phyloP scores from a whole-genome alignment of 179 eudicot genomes.

The Beta corolliflora region DNA sequence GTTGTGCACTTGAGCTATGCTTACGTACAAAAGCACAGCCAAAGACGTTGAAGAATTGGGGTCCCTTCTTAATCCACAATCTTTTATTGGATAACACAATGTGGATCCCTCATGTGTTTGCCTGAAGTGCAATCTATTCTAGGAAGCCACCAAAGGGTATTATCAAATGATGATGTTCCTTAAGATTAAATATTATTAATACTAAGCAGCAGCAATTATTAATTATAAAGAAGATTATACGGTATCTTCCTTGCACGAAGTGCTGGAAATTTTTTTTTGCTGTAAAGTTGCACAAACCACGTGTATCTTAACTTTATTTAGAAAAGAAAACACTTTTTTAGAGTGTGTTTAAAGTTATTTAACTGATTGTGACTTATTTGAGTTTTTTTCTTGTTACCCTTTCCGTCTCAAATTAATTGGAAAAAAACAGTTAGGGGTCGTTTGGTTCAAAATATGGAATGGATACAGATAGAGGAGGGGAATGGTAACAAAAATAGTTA shows the following conservation, averaged over 20 bases:
- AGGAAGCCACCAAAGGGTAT: slow-evolving; percentile 24
- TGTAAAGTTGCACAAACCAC: slow-evolving; percentile 29
- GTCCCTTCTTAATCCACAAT: slow-evolving; percentile 15
- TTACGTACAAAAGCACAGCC: slow-evolving; percentile 8
- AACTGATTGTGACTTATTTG: no score
- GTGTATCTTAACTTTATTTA: slow-evolving; percentile 11
- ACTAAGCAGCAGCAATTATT: slow-evolving; percentile 26
- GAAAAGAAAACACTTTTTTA: no score
- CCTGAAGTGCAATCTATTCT: slow-evolving; percentile 12
- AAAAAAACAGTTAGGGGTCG: no score
- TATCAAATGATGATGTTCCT: slow-evolving; percentile 33
- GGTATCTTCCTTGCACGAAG: slow-evolving; percentile 33
- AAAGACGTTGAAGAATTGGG: not conserved
- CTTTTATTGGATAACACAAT: slow-evolving; percentile 10
- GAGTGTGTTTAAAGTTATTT: no score
- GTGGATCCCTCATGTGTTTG: slow-evolving; percentile 34
- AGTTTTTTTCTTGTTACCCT: no score
- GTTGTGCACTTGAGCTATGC: slow-evolving; percentile 9
- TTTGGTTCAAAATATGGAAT: no score
- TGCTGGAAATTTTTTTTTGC: slow-evolving; percentile 22
- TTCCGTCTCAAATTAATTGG: no score
- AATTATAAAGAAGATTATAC: slow-evolving; percentile 13
- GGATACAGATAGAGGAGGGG: no score
- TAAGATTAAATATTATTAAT: slow-evolving; percentile 20
- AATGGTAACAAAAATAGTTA: no score